These are phyloP conservation scores for Stipa capillata DNA, from an alignment of 176 grass and related monocot genomes.

Conservation along the genomic window DNA sequence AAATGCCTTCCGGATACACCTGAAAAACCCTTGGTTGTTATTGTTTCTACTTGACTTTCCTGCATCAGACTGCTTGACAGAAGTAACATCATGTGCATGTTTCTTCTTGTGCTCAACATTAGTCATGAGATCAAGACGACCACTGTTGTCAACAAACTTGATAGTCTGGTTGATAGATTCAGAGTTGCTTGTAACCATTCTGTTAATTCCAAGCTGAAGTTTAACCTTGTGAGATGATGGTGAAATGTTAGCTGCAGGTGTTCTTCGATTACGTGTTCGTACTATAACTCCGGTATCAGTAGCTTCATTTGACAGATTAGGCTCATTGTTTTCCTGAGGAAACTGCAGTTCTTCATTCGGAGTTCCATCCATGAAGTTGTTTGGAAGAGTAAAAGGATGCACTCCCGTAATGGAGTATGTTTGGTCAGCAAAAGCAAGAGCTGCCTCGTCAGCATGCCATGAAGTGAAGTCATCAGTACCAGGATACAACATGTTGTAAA, in stretches of 20 bases:
- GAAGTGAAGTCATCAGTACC: slow-evolving; percentile 19
- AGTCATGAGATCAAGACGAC: slow-evolving; percentile 27
- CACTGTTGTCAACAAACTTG: slow-evolving; percentile 26
- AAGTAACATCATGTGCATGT: slow-evolving; percentile 2
- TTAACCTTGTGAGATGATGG: background rate
- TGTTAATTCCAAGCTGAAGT: slow-evolving; percentile 42
- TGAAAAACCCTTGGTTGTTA: slow-evolving; percentile 13
- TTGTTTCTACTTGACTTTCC: background rate
- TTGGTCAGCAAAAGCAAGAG: background rate
- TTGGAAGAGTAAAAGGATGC: background rate
- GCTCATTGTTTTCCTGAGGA: background rate
- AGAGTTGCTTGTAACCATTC: slow-evolving; percentile 52
- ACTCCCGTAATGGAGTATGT: background rate
- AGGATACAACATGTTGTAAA: slow-evolving; percentile 44
- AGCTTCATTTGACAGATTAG: background rate
- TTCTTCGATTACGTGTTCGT: background rate
- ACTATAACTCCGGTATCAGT: slow-evolving; percentile 36
- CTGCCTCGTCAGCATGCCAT: background rate
- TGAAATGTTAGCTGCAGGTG: background rate
- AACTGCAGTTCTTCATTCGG: background rate
- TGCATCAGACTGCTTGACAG: slow-evolving; percentile 15
- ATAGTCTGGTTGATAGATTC: slow-evolving; percentile 55
- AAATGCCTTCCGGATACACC: background rate
- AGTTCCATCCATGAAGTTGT: slow-evolving; percentile 7
- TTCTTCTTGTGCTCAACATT: slow-evolving; percentile 24